Evolutionary conservation across 2,329 filamentous ascomycete species (phyloP), one percentile per base, ranked within the genome.

Genomic region (Colletotrichum lini): DNA sequence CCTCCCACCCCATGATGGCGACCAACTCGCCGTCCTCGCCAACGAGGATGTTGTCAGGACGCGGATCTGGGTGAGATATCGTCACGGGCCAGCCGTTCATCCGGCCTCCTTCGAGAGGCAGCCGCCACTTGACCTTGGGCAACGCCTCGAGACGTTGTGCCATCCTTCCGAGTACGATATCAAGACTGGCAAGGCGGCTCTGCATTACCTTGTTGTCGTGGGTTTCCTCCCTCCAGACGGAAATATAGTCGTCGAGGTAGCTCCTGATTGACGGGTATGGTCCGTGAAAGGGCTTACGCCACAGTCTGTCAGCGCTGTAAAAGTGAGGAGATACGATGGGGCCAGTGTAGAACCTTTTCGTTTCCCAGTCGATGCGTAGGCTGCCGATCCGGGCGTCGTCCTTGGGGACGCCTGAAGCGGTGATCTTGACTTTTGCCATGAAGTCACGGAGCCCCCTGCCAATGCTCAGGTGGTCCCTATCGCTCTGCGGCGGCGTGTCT

Each of bases 1-100:
- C 42, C 15, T 73, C 73, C 69, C 72, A 74, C 3, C 71, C 73
- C 54, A 74, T 40, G 9, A 74, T 50, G 47, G 59, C 60, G 3
- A 50, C 18, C 16, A 74, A 45, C 26, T 62, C 23, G 7, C 45
- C 44, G 18, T 50, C 23, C 5, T 30, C 47, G 44, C 64, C 63
- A 9, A 70, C 44, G 4, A 73, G 65, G 8, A 74, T 47, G 7
- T 72, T 68, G 7, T 65, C 47, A 15, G 45, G 53, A 8, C 70
- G 66, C 15, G 73, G 54, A 23, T 74, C 70, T 3, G 53, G 50
- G 42, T 73, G 66, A n/a, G 56, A 49, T 3, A 74, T 23, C 2
- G 52, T 57, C 12, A 72, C 30, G 12, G 52, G 49, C 47, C 54
- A 65, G 13, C 65, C 72, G 7, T 67, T 23, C n/a, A 70, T 21